Percentiles rank a stretch among this genome's conserved stretches.
Conservation (phyloP, 306 rosid species). For the Dryas alaskensis region DNA sequence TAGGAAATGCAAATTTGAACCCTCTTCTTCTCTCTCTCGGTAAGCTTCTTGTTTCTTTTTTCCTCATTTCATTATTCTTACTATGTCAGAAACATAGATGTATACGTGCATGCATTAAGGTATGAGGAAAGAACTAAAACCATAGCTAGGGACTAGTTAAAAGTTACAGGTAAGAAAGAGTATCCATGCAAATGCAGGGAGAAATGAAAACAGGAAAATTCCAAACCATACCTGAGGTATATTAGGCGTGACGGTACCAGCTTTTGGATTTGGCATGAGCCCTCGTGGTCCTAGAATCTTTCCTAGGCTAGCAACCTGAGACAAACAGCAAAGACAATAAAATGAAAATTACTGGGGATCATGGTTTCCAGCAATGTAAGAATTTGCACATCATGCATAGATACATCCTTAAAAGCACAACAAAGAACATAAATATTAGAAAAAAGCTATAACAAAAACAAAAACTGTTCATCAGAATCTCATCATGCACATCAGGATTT, state of each 20-base stretch:
- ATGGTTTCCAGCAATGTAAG: neutral
- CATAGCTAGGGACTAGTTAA: neutral
- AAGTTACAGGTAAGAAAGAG: neutral
- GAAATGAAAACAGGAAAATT: neutral
- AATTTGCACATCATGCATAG: neutral
- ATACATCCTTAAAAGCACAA: neutral
- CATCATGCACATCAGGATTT: conserved; percentile 4
- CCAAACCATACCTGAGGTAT: conserved; percentile 73
- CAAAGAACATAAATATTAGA: neutral
- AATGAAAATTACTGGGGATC: conserved; percentile 13
- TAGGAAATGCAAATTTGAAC: neutral
- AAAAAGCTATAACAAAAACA: neutral
- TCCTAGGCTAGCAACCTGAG: conserved; percentile 93
- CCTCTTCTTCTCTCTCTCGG: neutral
- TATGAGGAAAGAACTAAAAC: neutral
- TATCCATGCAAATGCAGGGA: neutral
- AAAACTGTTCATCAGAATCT: conserved; percentile 1
- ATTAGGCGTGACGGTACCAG: conserved; percentile 94
- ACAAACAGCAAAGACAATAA: conserved; percentile 28
- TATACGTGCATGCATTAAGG: neutral
- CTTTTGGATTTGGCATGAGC: conserved; percentile 99
- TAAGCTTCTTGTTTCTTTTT: neutral
- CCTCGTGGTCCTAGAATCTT: conserved; percentile 99
- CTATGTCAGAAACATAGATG: neutral
- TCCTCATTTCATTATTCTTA: conserved; percentile 1